Evolutionary conservation across 305 asterid species (phyloP).

Genomic region (Ilex paraguariensis): DNA sequence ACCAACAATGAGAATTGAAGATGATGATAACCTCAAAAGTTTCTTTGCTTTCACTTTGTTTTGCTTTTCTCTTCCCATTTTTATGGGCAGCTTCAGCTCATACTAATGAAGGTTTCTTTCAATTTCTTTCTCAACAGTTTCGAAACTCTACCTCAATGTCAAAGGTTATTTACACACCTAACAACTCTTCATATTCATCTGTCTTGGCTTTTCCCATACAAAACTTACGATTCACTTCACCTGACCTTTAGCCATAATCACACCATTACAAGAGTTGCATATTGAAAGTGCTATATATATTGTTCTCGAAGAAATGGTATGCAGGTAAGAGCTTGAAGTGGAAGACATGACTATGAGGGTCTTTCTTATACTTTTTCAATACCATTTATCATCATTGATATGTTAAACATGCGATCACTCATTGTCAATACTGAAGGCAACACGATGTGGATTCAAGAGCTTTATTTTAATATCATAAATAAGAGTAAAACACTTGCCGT

Average conservation of each 20-base stretch:
- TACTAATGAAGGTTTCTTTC: too few species aligned
- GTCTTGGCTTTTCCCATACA: too few species aligned
- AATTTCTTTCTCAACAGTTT: too few species aligned
- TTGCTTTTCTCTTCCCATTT: too few species aligned
- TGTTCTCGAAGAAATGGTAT: not conserved
- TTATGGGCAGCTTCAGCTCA: too few species aligned
- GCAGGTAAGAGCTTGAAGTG: too few species aligned
- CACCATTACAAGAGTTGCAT: not conserved
- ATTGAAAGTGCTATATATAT: not conserved
- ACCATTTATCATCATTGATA: not conserved
- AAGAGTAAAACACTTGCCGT: not conserved
- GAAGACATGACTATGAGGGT: not conserved
- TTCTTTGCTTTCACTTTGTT: too few species aligned
- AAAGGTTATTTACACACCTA: not conserved
- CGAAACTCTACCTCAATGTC: too few species aligned
- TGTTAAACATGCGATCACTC: not conserved
- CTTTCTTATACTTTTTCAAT: not conserved
- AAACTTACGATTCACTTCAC: not conserved
- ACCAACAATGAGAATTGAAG: too few species aligned
- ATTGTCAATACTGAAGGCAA: not conserved
- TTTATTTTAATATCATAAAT: not conserved
- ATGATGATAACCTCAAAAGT: too few species aligned
- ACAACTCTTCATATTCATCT: not conserved
- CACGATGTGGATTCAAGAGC: not conserved
- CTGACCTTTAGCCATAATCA: not conserved